Base-by-base conservation (phyloP, 345 rosid genomes). In the Rhodomyrtus tomentosa region DNA sequence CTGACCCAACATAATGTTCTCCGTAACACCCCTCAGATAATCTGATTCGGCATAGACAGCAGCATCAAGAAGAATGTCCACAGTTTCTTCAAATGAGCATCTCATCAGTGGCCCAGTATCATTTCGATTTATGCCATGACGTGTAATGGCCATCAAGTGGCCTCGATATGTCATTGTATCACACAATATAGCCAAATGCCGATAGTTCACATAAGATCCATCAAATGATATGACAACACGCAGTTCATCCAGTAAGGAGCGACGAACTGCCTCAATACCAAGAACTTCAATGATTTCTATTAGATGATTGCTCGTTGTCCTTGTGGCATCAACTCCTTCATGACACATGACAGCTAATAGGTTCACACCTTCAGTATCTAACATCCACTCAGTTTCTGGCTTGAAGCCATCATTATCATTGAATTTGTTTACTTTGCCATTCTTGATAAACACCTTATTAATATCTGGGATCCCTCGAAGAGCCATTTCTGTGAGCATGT, bases 141-240 rank as follows among this genome's bases (percentile, higher is more conserved):
- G 98, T 53, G 99, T 96, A 88, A 96, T 96, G 32, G 98, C 98
- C 99, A 96, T 96, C 88, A 96, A 90, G 90, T 95, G 98, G 84
- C 99, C 98, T 5, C 99, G 98, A 85, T 96, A 96, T 22, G 99
- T 96, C 99, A 96, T 96, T 40, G 99, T 96, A 89, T 96, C 99
- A 84, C 99, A 96, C 42, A 96, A 88, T 81, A 96, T 96, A 84
- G 98, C 99, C 85, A 96, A 92, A 91, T 95, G 99, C 81, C 99
- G 91, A 88, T 96, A 96, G 82, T 96, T 96, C 87, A 96, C 99
- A 84, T 95, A 96, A 73, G 99, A 96, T 52, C 99, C 99, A 92
- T 96, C 98, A 72, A 96, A 96, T 10, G 99, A 96, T 86, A 96
- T 96, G 84, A 96, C 99, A 83, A 93, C 98, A 54, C 99, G 92